Evolutionary conservation across 140 eudicot species (phyloP), one percentile per base, ranked within the genome.

Genomic region (Cichorium intybus): DNA sequence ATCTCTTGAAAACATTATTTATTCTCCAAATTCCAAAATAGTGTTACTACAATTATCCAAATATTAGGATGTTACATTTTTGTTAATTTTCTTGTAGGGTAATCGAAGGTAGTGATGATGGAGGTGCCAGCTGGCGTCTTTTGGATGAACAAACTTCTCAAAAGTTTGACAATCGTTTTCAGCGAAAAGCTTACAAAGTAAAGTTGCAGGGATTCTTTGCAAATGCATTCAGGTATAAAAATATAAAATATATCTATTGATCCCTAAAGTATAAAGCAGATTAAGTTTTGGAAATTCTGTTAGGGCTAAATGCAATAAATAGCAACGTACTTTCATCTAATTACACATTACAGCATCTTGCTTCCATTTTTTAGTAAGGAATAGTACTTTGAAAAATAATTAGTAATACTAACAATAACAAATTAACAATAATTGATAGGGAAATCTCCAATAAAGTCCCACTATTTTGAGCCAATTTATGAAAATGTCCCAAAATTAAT

Each of bases 81-180:
- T 3, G 5, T 29, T 17, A 4, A 34, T 48, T 31, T 15, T 58
- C 12, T 49, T 28, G 35, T 79, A 93, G 99, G 99, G 73, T 93
- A 41, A 35, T 93, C 35, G 99, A 93, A 77, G 99, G 96, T 66
- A 93, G 99, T 70, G 78, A 68, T 11, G 95, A 93, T 78, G 85
- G 82, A 7, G 96, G 95, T 59, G 75, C 83, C 48, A 93, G 69
- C 78, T 93, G 99, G 99, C 71, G 56, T 51, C 61, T 80, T 56
- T 72, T 93, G 80, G 99, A 93, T 73, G 74, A 75, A 75, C 99
- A 85, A 82, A 79, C 70, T 58, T 60, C 78, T 21, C 96, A 93
- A 76, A 63, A 15, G 47, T 93, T 93, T 74, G 80, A 75, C 10
- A 77, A 64, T 7, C 95, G 99, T 49, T 93, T 83, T 69, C 86